phyloP scores from a whole-genome alignment of 164 flowering plant genomes.

The Umbilicus rupestris region DNA sequence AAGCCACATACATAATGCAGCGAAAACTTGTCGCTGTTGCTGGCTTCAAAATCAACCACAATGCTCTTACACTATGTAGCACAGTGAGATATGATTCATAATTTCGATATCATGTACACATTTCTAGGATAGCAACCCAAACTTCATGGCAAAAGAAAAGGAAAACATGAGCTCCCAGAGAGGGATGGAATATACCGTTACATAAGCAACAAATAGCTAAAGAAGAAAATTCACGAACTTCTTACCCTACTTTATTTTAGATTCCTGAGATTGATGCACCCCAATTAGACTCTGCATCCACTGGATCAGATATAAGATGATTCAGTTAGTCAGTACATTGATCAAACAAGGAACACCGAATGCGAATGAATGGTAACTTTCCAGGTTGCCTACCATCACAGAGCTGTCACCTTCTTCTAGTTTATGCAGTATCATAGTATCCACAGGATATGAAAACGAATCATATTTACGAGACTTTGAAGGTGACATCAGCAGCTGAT shows the following conservation, averaged over 20 bases:
- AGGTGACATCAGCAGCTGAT: constrained; percentile 42
- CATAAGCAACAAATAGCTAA: background rate
- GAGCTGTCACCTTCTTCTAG: constrained; percentile 69
- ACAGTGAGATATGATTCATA: background rate
- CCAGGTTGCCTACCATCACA: constrained; percentile 39
- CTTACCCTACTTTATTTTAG: constrained; percentile 30
- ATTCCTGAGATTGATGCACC: constrained; percentile 38
- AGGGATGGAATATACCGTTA: background rate
- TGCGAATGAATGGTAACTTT: background rate
- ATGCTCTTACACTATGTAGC: too few relatives aligned
- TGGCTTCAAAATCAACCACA: too few relatives aligned
- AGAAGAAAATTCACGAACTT: background rate
- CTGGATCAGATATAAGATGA: constrained; percentile 27
- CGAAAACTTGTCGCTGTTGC: too few relatives aligned
- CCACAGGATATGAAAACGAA: constrained; percentile 27
- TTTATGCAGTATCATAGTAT: constrained; percentile 43
- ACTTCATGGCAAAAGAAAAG: background rate
- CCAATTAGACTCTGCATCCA: constrained; percentile 51
- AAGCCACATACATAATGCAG: too few relatives aligned
- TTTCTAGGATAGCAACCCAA: background rate
- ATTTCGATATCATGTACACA: background rate
- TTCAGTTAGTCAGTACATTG: background rate
- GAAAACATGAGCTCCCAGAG: background rate
- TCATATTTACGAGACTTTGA: constrained; percentile 31
- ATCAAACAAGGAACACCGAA: background rate